phyloP scores from a whole-genome alignment of 2,329 filamentous ascomycete species.

The Colletotrichum scovillei region DNA sequence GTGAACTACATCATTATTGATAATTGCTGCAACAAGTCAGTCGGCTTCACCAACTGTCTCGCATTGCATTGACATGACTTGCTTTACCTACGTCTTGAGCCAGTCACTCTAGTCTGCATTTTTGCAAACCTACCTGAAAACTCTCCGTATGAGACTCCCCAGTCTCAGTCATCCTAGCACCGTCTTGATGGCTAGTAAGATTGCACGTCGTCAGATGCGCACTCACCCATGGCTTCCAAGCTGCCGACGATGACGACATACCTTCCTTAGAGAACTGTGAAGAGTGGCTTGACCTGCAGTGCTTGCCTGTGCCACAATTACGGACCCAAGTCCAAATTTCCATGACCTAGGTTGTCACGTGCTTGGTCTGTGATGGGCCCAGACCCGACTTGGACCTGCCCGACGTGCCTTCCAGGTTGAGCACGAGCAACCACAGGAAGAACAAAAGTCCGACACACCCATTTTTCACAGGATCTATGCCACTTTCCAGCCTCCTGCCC shows the following conservation, averaged over 20 bases:
- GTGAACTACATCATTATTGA: no score
- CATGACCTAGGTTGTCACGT: background rate
- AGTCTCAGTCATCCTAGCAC: background rate
- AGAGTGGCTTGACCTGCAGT: background rate
- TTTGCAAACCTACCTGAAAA: slow-evolving; percentile 5
- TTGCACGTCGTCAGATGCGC: background rate
- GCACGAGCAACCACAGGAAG: background rate
- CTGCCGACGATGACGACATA: background rate
- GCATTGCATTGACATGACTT: background rate
- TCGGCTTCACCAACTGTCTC: background rate
- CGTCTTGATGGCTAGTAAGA: background rate
- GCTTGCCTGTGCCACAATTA: background rate
- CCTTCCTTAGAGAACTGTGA: background rate
- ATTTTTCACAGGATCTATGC: background rate
- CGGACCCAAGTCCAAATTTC: background rate
- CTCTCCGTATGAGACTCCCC: background rate
- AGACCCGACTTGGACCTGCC: no score
- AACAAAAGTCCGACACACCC: background rate
- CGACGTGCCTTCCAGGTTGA: background rate
- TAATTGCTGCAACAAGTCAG: no score
- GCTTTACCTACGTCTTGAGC: background rate
- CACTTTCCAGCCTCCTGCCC: background rate
- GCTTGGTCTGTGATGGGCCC: background rate
- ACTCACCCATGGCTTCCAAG: background rate
- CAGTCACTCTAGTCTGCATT: slow-evolving; percentile 2